A percentile compares a stretch with the other conserved stretches of the same genome.
Conservation (phyloP, 1,284 basidiomycete genomes). For the Cutaneotrichosporon arboriforme region DNA sequence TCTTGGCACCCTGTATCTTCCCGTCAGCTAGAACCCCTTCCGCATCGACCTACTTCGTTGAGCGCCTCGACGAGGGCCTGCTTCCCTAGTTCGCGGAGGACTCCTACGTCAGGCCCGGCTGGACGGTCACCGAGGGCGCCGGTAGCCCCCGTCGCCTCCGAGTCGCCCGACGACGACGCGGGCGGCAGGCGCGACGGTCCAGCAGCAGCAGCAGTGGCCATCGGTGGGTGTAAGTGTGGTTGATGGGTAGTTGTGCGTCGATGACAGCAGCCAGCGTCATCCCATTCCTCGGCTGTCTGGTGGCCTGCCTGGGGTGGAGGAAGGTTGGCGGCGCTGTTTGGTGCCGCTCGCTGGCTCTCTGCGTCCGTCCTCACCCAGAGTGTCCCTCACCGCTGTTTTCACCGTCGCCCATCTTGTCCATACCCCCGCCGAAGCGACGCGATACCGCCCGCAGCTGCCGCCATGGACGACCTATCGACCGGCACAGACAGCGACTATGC, state of each 20-base stretch:
- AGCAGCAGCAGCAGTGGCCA: constrained; percentile 12
- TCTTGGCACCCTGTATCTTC: constrained; percentile 89
- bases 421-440: too few relatives aligned
- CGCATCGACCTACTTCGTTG: constrained; percentile 62
- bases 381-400: neutral
- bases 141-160: constrained; percentile 29
- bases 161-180: constrained; percentile 42
- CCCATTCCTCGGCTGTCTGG: too few relatives aligned
- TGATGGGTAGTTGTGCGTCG: neutral
- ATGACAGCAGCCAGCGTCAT: neutral
- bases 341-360: neutral
- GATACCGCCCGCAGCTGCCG: neutral
- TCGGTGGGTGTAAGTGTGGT: neutral
- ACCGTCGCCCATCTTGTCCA: neutral
- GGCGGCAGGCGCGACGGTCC: constrained; percentile 30
- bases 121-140: constrained; percentile 11
- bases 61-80: constrained; percentile 71
- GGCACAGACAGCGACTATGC: constrained; percentile 49
- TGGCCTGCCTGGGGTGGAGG: neutral
- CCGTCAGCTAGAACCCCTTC: constrained; percentile 9
- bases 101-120: constrained; percentile 57
- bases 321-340: neutral
- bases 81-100: constrained; percentile 69
- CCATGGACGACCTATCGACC: constrained; percentile 48
- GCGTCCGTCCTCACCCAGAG: too few relatives aligned